Conservation (phyloP, 2,329 filamentous ascomycete genomes). For the Elsinoe necatrix region DNA sequence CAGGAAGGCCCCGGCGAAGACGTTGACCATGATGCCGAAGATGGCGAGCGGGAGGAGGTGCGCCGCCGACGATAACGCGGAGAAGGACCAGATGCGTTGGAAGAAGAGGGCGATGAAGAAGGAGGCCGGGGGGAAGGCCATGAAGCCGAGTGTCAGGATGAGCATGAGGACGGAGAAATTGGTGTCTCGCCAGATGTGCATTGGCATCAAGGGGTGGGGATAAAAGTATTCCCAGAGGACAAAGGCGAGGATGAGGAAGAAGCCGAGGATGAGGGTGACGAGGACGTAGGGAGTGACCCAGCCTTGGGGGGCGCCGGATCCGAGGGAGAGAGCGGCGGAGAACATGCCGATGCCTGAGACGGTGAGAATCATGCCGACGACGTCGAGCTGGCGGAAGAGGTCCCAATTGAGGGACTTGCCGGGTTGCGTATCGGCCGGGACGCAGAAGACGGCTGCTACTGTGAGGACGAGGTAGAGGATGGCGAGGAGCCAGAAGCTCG, state of each 20-base stretch:
- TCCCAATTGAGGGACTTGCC: conserved; percentile 39
- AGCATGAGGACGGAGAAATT: conserved; percentile 56
- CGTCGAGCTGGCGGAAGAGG: conserved; percentile 51
- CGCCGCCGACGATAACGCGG: conserved; percentile 52
- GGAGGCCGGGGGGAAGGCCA: conserved; percentile 51
- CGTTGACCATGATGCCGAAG: conserved; percentile 54
- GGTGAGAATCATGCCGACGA: conserved; percentile 52
- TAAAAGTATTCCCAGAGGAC: conserved; percentile 53
- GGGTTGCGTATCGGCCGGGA: conserved; percentile 47
- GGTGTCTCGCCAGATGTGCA: conserved; percentile 52
- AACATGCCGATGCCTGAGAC: conserved; percentile 59
- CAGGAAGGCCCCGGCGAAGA: conserved; percentile 53
- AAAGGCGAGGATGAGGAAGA: conserved; percentile 49
- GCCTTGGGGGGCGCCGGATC: conserved; percentile 49
- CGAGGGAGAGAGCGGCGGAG: conserved; percentile 50
- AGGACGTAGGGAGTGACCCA: conserved; percentile 58
- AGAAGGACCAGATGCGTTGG: conserved; percentile 46
- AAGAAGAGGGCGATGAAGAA: conserved; percentile 61
- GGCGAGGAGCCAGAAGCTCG: conserved; percentile 52
- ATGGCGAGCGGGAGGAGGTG: conserved; percentile 59
- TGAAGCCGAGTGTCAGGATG: conserved; percentile 52
- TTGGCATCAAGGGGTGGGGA: conserved; percentile 39
- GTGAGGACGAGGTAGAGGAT: conserved; percentile 57
- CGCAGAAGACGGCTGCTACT: conserved; percentile 50
- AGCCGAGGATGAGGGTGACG: conserved; percentile 52